These are phyloP conservation scores for Candida maesae DNA, from an alignment of 805 yeast species.

Conservation along the genomic window DNA sequence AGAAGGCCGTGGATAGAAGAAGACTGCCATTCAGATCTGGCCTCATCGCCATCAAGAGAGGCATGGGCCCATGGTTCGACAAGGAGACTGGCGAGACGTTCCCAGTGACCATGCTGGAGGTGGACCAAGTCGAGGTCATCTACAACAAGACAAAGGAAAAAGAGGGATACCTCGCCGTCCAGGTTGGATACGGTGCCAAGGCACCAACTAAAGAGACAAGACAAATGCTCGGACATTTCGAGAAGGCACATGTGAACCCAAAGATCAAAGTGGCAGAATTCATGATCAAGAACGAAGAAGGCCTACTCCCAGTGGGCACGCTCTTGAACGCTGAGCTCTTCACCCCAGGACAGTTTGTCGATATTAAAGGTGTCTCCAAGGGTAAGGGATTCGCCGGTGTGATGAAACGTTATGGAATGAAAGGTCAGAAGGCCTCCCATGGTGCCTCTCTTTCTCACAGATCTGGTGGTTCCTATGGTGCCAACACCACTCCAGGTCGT, in stretches of 20 bases:
- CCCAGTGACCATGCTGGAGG: conserved; percentile 85
- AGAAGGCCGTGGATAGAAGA: conserved; percentile 65
- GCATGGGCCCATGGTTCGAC: conserved; percentile 85
- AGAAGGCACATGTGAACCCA: conserved; percentile 79
- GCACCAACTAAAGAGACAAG: conserved; percentile 58
- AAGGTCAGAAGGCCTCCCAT: conserved; percentile 88
- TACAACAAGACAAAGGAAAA: conserved; percentile 63
- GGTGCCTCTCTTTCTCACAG: conserved; percentile 94
- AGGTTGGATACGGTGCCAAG: conserved; percentile 78
- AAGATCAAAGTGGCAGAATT: conserved; percentile 75
- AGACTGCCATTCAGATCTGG: conserved; percentile 79
- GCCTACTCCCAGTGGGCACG: conserved; percentile 73
- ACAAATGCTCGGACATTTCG: conserved; percentile 69
- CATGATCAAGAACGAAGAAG: conserved; percentile 62
- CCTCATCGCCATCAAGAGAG: conserved; percentile 74
- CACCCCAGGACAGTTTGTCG: conserved; percentile 78
- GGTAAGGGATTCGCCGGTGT: conserved; percentile 99
- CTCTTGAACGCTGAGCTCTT: conserved; percentile 81
- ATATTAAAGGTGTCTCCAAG: conserved; percentile 70
- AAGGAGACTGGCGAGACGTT: conserved; percentile 58
- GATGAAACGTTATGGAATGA: conserved; percentile 90
- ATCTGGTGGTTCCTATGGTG: conserved; percentile 97
- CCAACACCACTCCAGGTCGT: conserved; percentile 93
- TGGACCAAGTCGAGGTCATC: conserved; percentile 84
- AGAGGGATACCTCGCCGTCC: conserved; percentile 82